These are phyloP conservation scores for Pseudopyricularia javanii DNA, from an alignment of 2,329 filamentous ascomycete species.

Conservation along the genomic window DNA sequence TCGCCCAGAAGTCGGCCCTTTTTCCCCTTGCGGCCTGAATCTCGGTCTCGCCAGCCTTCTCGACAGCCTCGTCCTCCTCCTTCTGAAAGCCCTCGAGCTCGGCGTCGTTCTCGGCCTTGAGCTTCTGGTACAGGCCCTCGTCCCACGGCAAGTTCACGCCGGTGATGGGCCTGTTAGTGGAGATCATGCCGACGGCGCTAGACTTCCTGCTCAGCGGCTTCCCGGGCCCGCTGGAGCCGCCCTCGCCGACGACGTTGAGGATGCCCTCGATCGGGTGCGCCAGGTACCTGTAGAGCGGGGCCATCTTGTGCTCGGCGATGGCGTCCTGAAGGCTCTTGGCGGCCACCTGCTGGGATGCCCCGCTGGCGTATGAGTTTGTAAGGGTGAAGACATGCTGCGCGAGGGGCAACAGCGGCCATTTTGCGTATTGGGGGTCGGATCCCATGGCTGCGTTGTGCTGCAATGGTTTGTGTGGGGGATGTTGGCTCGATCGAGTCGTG, in stretches of 20 bases:
- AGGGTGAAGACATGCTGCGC: conserved; percentile 79
- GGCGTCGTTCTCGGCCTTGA: conserved; percentile 66
- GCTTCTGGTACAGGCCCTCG: conserved; percentile 68
- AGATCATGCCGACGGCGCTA: conserved; percentile 63
- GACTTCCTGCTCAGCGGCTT: conserved; percentile 56
- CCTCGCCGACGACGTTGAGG: conserved; percentile 64
- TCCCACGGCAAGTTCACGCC: conserved; percentile 72
- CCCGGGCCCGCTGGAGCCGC: conserved; percentile 31
- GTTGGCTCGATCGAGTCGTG: not conserved
- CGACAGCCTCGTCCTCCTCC: conserved; percentile 84
- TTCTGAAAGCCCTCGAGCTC: conserved; percentile 69
- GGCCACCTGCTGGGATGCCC: conserved; percentile 54
- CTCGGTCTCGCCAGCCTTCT: conserved; percentile 94
- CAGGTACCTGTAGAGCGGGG: conserved; percentile 73
- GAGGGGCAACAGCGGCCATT: conserved; percentile 71
- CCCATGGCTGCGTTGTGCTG: conserved; percentile 42
- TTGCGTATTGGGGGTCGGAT: conserved; percentile 74
- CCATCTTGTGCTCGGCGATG: conserved; percentile 76
- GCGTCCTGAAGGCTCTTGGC: conserved; percentile 69
- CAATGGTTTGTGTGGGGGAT: not conserved
- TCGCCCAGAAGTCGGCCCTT: conserved; percentile 90
- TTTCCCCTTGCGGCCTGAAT: conserved; percentile 87
- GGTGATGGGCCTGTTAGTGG: conserved; percentile 52
- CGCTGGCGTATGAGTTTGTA: conserved; percentile 64
- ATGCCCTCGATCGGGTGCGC: conserved; percentile 74